Percentiles rank a stretch among this genome's conserved stretches.
Conservation (phyloP, 106 monocot species). For the Posidonia australis region DNA sequence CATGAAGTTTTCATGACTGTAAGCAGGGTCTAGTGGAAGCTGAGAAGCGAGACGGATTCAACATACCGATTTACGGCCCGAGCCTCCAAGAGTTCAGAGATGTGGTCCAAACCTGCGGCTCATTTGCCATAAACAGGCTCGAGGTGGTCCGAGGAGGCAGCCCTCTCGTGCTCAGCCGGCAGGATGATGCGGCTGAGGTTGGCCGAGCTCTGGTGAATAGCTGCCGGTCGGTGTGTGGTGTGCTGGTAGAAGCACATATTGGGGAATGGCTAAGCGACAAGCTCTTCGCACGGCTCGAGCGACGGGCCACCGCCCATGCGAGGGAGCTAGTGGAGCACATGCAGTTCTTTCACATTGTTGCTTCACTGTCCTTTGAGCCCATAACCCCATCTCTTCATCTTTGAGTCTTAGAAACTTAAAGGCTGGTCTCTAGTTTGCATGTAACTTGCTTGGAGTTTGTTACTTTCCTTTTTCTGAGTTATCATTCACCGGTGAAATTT, state of each 20-base stretch:
- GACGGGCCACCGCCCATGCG: background rate
- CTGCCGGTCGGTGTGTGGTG: slow-evolving; percentile 15
- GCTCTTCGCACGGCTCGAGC: slow-evolving; percentile 17
- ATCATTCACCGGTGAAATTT: too few species aligned
- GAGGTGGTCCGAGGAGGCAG: slow-evolving; percentile 14
- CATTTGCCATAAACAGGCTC: slow-evolving; percentile 16
- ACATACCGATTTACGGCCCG: slow-evolving; percentile 24
- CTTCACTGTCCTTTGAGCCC: slow-evolving; percentile 12
- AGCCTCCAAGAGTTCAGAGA: slow-evolving; percentile 28
- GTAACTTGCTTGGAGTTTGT: too few species aligned
- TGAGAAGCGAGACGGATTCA: slow-evolving; percentile 27
- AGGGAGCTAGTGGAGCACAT: slow-evolving; percentile 12
- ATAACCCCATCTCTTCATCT: too few species aligned
- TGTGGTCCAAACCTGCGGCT: slow-evolving; percentile 11
- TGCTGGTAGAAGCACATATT: slow-evolving; percentile 23
- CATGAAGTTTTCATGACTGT: too few species aligned
- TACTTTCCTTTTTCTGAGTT: too few species aligned
- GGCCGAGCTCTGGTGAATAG: slow-evolving; percentile 8
- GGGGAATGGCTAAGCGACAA: slow-evolving; percentile 8
- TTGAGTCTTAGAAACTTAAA: too few species aligned
- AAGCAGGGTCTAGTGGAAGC: slow-evolving; percentile 19
- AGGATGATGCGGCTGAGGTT: slow-evolving; percentile 16
- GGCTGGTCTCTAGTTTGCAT: too few species aligned
- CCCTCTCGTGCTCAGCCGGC: slow-evolving; percentile 9
- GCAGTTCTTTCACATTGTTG: slow-evolving; percentile 23